These are phyloP conservation scores for Amanita pallidorosea DNA, from an alignment of 768 basidiomycete species.

Conservation along the genomic window DNA sequence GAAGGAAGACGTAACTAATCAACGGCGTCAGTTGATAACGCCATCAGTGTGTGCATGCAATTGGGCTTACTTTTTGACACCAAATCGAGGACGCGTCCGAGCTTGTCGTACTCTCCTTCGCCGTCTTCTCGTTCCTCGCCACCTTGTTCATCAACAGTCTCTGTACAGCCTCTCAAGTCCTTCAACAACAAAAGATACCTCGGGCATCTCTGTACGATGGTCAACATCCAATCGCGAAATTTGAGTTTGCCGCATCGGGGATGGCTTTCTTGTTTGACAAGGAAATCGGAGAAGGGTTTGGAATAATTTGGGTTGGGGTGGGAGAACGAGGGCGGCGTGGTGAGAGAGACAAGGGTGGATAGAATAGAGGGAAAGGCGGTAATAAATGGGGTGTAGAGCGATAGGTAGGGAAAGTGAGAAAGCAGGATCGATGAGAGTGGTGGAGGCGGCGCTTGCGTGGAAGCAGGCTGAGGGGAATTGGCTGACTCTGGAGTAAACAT, in stretches of 20 bases:
- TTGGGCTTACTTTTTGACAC: slow-evolving; percentile 59
- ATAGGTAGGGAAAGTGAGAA: slow-evolving; percentile 81
- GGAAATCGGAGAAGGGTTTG: slow-evolving; percentile 48
- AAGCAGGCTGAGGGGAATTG: slow-evolving; percentile 11
- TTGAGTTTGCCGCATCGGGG: slow-evolving; percentile 64
- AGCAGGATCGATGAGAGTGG: slow-evolving; percentile 38
- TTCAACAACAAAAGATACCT: slow-evolving; percentile 77
- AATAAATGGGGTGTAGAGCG: slow-evolving; percentile 78
- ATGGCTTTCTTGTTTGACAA: slow-evolving; percentile 56
- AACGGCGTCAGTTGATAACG: background rate
- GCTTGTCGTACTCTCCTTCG: slow-evolving; percentile 55
- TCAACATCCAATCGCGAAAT: slow-evolving; percentile 77
- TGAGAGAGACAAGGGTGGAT: slow-evolving; percentile 43
- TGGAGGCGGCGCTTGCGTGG: slow-evolving; percentile 9
- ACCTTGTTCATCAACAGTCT: slow-evolving; percentile 22
- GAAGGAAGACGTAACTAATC: slow-evolving; percentile 61
- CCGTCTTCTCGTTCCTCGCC: slow-evolving; percentile 15
- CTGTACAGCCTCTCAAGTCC: slow-evolving; percentile 58
- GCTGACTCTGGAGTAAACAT: background rate
- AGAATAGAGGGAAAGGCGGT: slow-evolving; percentile 66
- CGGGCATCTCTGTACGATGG: slow-evolving; percentile 81
- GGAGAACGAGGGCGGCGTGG: slow-evolving; percentile 28
- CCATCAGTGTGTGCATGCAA: background rate
- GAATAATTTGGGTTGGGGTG: slow-evolving; percentile 32
- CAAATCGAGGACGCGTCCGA: slow-evolving; percentile 49